Percentiles rank a stretch among this genome's conserved stretches.
Conservation (phyloP, 2,329 filamentous ascomycete genomes). For the Dactylonectria estremocensis region DNA sequence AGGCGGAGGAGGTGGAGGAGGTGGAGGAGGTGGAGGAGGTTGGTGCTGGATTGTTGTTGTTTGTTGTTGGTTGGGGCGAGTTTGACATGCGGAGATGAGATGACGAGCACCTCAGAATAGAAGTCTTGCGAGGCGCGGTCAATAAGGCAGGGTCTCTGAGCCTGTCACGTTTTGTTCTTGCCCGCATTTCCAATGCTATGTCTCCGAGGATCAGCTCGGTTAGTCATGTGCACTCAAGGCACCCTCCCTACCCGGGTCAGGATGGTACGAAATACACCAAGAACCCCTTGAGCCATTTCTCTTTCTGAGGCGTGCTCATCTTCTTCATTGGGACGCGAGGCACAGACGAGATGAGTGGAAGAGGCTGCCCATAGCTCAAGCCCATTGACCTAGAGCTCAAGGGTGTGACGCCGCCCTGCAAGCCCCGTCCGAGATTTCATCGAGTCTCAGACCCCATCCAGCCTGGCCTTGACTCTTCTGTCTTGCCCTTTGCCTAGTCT, state of each 20-base stretch:
- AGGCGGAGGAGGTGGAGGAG: conserved; percentile 9
- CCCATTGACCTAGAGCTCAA: not conserved
- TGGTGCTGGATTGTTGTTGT: conserved; percentile 8
- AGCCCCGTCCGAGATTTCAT: not conserved
- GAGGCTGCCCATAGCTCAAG: not conserved
- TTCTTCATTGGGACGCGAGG: not conserved
- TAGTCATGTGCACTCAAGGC: not conserved
- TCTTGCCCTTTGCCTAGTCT: no score
- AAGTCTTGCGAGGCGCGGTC: conserved; percentile 33
- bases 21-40: conserved; percentile 35
- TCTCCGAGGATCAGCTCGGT: conserved; percentile 6
- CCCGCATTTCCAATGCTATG: conserved; percentile 12
- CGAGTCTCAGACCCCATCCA: conserved; percentile 13
- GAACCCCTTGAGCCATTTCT: not conserved
- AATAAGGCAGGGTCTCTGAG: not conserved
- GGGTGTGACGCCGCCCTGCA: not conserved
- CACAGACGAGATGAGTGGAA: not conserved
- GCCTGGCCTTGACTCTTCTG: conserved; percentile 6
- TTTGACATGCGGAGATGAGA: conserved; percentile 31
- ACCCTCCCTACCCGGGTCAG: no score
- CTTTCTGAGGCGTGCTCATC: not conserved
- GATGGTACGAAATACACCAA: no score
- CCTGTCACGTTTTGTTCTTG: not conserved
- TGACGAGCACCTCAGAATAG: conserved; percentile 43
- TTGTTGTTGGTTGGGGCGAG: conserved; percentile 10